phyloP scores from a whole-genome alignment of 306 rosid genomes.

The Astragalus glycyphyllos region DNA sequence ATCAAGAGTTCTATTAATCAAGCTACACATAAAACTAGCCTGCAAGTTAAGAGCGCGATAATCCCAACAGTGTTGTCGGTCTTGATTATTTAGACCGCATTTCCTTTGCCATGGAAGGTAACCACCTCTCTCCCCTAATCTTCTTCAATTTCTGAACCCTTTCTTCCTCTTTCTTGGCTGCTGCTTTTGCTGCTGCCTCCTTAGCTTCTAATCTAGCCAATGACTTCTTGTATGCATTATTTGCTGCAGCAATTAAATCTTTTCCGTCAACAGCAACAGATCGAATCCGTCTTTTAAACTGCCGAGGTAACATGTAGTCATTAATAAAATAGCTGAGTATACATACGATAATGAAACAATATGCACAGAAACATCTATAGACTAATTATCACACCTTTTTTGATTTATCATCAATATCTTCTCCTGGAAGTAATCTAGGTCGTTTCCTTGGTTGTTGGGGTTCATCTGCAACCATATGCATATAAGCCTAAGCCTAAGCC shows the following conservation, averaged over 20 bases:
- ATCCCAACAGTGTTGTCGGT: slow-evolving; percentile 23
- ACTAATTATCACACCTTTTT: slow-evolving; percentile 64
- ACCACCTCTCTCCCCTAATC: slow-evolving; percentile 93
- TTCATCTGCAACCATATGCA: slow-evolving; percentile 64
- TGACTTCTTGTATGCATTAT: slow-evolving; percentile 57
- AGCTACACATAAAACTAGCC: slow-evolving; percentile 33
- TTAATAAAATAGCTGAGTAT: slow-evolving; percentile 28
- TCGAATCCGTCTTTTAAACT: slow-evolving; percentile 65
- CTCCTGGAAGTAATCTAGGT: slow-evolving; percentile 82
- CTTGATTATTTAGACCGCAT: slow-evolving; percentile 45
- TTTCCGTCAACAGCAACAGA: slow-evolving; percentile 68
- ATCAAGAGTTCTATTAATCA: slow-evolving; percentile 20
- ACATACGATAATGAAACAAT: neutral
- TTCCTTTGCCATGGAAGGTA: slow-evolving; percentile 81
- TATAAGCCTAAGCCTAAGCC: slow-evolving; percentile 38
- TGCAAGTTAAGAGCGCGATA: slow-evolving; percentile 26
- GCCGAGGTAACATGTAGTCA: slow-evolving; percentile 33
- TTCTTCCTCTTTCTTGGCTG: slow-evolving; percentile 76
- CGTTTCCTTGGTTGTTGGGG: slow-evolving; percentile 61
- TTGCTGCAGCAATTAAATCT: slow-evolving; percentile 67
- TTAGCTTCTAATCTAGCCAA: slow-evolving; percentile 69
- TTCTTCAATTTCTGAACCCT: slow-evolving; percentile 76
- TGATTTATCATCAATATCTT: slow-evolving; percentile 80
- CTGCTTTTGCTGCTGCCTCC: slow-evolving; percentile 71
- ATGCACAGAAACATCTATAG: slow-evolving; percentile 3